These are phyloP conservation scores for Pleurotus ostreatus DNA, from an alignment of 768 basidiomycete species.

Conservation along the genomic window DNA sequence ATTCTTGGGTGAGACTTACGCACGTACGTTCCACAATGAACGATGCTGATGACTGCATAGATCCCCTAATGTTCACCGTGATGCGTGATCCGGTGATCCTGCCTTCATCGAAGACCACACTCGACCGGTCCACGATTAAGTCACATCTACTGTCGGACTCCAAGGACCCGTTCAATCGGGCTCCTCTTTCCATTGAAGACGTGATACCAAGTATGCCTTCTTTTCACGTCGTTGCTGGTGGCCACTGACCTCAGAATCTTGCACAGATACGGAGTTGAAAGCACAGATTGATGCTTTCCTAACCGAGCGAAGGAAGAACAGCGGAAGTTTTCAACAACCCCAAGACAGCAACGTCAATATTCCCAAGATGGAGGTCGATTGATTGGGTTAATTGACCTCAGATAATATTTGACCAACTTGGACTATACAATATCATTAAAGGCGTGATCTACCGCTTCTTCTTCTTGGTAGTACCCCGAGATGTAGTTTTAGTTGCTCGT, in stretches of 20 bases:
- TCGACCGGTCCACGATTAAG: slow-evolving; percentile 93
- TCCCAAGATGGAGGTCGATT: not conserved
- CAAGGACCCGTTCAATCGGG: slow-evolving; percentile 94
- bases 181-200: slow-evolving; percentile 75
- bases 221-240: not conserved
- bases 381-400: not conserved
- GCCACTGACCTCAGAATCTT: slow-evolving; percentile 10
- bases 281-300: slow-evolving; percentile 71
- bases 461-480: slow-evolving; percentile 35
- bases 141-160: slow-evolving; percentile 88
- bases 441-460: slow-evolving; percentile 36
- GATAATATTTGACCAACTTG: not conserved
- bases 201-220: slow-evolving; percentile 65
- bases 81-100: slow-evolving; percentile 95
- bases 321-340: slow-evolving; percentile 13
- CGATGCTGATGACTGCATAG: slow-evolving; percentile 31
- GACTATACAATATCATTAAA: not conserved
- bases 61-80: slow-evolving; percentile 85
- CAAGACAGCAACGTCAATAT: not conserved
- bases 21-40: slow-evolving; percentile 9
- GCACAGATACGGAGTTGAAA: slow-evolving; percentile 65
- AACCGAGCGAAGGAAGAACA: slow-evolving; percentile 47
- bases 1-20: slow-evolving; percentile 66
- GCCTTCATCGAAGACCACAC: slow-evolving; percentile 71
- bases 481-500: slow-evolving; percentile 27